Evolutionary conservation across 306 rosid species (phyloP).

Genomic region (Spatholobus suberectus): DNA sequence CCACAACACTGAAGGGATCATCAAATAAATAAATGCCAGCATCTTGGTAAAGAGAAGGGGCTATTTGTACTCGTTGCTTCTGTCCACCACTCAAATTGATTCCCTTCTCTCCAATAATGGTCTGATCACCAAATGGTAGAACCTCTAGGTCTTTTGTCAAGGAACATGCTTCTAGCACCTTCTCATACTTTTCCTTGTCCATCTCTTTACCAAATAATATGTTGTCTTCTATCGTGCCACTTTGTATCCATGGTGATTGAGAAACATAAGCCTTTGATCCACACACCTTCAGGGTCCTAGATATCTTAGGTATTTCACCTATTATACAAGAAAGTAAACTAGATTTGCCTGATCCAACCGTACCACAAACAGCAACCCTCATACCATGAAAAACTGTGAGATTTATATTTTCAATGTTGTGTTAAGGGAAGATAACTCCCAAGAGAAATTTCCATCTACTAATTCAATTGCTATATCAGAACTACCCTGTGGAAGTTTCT

Average conservation of each 20-base stretch:
- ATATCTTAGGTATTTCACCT: neutral
- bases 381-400: neutral
- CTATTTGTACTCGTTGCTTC: neutral
- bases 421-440: neutral
- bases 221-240: conserved; percentile 1
- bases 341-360: neutral
- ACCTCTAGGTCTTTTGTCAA: neutral
- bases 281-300: neutral
- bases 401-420: neutral
- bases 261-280: conserved; percentile 11
- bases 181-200: conserved; percentile 8
- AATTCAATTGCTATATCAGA: neutral
- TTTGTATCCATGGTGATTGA: conserved; percentile 1
- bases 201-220: neutral
- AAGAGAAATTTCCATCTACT: neutral
- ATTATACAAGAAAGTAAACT: neutral
- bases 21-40: neutral
- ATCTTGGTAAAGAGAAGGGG: neutral
- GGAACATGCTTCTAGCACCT: conserved; percentile 19
- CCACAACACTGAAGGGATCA: conserved; percentile 1
- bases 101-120: conserved; percentile 10
- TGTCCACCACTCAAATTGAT: conserved; percentile 5
- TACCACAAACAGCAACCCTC: conserved; percentile 18
- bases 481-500: conserved; percentile 3
- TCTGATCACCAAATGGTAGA: conserved; percentile 7